Conservation (phyloP, 805 yeast species). For the Sugiyamaella qingdaonensis region DNA sequence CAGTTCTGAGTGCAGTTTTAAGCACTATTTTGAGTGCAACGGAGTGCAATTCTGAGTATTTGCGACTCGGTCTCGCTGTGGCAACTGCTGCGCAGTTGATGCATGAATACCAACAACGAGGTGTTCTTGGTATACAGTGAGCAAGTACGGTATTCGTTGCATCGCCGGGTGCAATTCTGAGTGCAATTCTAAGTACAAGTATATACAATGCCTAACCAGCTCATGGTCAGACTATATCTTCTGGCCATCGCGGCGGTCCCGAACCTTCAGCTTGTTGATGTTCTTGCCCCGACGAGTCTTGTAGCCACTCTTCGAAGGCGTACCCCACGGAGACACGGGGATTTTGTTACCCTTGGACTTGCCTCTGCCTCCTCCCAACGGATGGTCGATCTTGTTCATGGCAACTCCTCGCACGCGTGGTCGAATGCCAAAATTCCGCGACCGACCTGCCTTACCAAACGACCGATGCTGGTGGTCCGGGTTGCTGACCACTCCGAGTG, state of each 20-base stretch:
- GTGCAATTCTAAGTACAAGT: too few species aligned
- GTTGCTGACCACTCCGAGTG: conserved; percentile 89
- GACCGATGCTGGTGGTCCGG: conserved; percentile 84
- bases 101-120: too few species aligned
- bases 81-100: too few species aligned
- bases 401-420: conserved; percentile 98
- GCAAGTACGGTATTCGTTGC: too few species aligned
- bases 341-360: conserved; percentile 93
- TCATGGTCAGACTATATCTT: conserved; percentile 22
- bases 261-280: conserved; percentile 76
- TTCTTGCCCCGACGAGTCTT: conserved; percentile 91
- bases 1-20: too few species aligned
- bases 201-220: too few species aligned
- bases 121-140: too few species aligned
- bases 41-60: too few species aligned
- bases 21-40: too few species aligned
- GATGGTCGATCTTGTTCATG: conserved; percentile 96
- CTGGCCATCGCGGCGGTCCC: conserved; percentile 86
- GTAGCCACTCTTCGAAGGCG: conserved; percentile 81
- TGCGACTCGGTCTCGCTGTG: too few species aligned
- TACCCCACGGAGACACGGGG: conserved; percentile 96
- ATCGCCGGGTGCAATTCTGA: too few species aligned
- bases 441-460: conserved; percentile 96
- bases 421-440: conserved; percentile 86
- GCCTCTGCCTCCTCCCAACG: conserved; percentile 99